Evolutionary conservation across 108 stramenopile genomes (phyloP).

Genomic region (Mediolabrus comicus): DNA sequence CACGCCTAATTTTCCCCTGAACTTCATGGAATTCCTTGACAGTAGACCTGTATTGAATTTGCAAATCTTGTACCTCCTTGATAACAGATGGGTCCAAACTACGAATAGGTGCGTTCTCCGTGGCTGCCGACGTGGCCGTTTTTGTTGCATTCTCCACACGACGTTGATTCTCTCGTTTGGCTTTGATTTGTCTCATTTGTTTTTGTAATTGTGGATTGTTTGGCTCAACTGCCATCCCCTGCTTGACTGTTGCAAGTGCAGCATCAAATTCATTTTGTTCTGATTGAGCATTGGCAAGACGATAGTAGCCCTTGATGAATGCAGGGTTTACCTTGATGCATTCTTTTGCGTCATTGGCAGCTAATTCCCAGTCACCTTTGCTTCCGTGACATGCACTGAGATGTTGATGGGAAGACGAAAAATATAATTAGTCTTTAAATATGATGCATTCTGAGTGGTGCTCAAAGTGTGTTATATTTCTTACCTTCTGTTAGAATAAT

Average conservation of each 20-base stretch:
- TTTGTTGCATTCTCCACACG: constrained; percentile 31
- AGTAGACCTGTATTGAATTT: constrained; percentile 63
- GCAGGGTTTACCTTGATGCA: constrained; percentile 85
- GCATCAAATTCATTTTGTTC: constrained; percentile 76
- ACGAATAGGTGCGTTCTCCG: constrained; percentile 10
- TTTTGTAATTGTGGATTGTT: constrained; percentile 80
- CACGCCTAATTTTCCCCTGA: constrained; percentile 53
- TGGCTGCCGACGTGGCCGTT: background rate
- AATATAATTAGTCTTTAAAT: background rate
- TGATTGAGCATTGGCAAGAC: constrained; percentile 81
- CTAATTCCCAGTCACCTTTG: constrained; percentile 64
- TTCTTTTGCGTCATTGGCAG: constrained; percentile 85
- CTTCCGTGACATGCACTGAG: constrained; percentile 84
- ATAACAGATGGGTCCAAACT: constrained; percentile 43
- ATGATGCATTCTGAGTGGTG: background rate
- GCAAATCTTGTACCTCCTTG: constrained; percentile 83
- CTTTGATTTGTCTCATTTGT: constrained; percentile 65
- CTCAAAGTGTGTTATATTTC: constrained; percentile 7
- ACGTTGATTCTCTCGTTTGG: constrained; percentile 43
- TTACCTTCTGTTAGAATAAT: constrained; percentile 90
- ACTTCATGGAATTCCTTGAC: constrained; percentile 76
- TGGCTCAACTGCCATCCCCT: constrained; percentile 76
- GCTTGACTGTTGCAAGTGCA: constrained; percentile 76
- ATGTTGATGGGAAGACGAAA: background rate
- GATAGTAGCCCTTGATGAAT: constrained; percentile 93